Evolutionary conservation across 1,139 yeast genomes (phyloP), one percentile per base, ranked within the genome.

Genomic region (Taphrina communis): DNA sequence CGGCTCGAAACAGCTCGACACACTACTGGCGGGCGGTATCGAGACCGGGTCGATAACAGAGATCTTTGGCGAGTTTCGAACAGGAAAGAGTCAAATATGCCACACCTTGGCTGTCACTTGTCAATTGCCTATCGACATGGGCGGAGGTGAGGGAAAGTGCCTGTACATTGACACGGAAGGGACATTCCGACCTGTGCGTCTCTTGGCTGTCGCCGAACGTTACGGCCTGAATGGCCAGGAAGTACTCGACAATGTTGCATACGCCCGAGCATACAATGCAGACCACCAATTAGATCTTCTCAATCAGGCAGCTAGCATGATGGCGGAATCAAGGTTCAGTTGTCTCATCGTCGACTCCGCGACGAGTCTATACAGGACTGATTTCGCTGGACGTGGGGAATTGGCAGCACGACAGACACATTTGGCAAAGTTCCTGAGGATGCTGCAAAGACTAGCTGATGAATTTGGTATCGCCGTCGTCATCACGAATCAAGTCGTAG

Each of bases 131-230:
- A 87, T 94, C 62, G 98, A 94, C 77, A 89, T 90, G 90, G 98
- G 98, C 57, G 99, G 99, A 70, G 99, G 98, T 65, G 99, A 94
- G 80, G 99, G 99, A 51, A 92, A 95, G 78, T 94, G 98, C 78
- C 82, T 95, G 70, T 95, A 90, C 77, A 93, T 94, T 72, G 99
- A 94, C 76, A 94, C 99, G 0, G 99, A 94, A 76, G 97, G 97
- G 17, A 95, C 99, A 0, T 94, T 95, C 78, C 84, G 99, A 76
- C 97, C 99, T 0, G 89, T 88, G 62, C 84, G 99, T 75, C 82
- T 94, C 74, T 89, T 90, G 11, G 88, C 97, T 0, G 92, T 95
- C 74, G 97, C 97, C 9, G 89, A 88, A 76, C 83, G 99, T 73
- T 95, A 89, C 76, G 98, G 97, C 0, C 83, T 94, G 72, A 91